Evolutionary conservation across 345 rosid species (phyloP), one percentile per base, ranked within the genome.

Genomic region (Hibiscus syriacus): DNA sequence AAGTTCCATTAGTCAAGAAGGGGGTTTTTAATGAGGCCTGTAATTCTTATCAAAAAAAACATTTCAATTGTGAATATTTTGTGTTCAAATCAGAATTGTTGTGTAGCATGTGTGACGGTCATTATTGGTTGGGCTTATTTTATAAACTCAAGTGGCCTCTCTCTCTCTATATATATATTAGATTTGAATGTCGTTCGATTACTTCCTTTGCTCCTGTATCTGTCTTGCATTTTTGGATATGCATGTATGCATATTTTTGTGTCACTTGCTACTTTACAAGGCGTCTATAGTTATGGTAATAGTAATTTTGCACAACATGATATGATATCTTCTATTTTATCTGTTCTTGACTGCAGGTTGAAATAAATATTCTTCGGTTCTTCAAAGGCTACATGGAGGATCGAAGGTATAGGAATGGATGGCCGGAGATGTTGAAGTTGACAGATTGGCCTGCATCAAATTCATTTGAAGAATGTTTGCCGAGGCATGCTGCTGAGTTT

Each of bases 391-490:
- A 83, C 75, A 38, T 75, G 68, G 76, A 81, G 68, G 87, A 85
- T 54, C 81, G 81, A 27, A 72, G 67, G 41, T 74, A 83, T 61
- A 53, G 52, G 41, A 79, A 62, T 26, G 81, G 80, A 52, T 85
- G 83, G 90, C 85, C 84, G 16, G 82, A 74, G 69, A 80, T 83
- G 84, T 59, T 86, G 75, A 81, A 83, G 74, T 74, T 83, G 77
- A 80, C 81, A 64, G 90, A 83, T 75, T 82, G 86, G 90, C 90
- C 90, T 20, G 80, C 87, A 14, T 81, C 84, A 25, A 80, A 78
- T 68, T 66, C 71, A 39, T 86, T 83, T 74, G 80, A 80, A 29
- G 86, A 81, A 69, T 72, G 84, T 52, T 78, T 86, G 73, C 90
- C 87, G 11, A 74, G 87, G 67, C 90, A 86, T 66, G 78, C 79